Evolutionary conservation across 306 rosid species (phyloP).

Genomic region (Corylus americana): DNA sequence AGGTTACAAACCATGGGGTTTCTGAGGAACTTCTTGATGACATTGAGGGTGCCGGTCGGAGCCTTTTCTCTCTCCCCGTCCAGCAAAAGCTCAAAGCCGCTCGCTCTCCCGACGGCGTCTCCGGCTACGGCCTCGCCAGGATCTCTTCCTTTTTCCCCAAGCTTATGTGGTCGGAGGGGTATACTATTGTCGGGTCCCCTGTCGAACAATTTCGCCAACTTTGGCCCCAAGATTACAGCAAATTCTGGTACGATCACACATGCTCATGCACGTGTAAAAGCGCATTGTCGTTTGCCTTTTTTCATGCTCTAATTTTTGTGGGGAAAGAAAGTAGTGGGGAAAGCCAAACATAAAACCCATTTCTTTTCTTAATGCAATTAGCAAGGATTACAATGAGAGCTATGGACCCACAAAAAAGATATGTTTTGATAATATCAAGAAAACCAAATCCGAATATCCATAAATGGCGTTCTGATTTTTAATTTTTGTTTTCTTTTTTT

Average conservation of each 20-base stretch:
- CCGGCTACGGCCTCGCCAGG: constrained; percentile 83
- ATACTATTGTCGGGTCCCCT: constrained; percentile 79
- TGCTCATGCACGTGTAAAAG: constrained; percentile 28
- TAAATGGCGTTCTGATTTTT: neutral
- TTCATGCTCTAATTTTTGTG: neutral
- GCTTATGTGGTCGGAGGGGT: constrained; percentile 97
- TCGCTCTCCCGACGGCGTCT: constrained; percentile 64
- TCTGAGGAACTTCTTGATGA: constrained; percentile 44
- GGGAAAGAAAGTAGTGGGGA: constrained; percentile 15
- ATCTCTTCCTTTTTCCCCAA: constrained; percentile 89
- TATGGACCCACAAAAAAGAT: constrained; percentile 60
- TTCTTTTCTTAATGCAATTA: constrained; percentile 40
- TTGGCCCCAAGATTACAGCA: constrained; percentile 74
- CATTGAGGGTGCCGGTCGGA: constrained; percentile 38
- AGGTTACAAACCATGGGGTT: constrained; percentile 68
- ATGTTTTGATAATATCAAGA: constrained; percentile 32
- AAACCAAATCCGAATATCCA: constrained; percentile 28
- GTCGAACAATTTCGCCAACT: constrained; percentile 69
- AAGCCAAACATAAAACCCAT: constrained; percentile 23
- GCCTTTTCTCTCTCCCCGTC: constrained; percentile 65
- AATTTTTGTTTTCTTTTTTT: constrained; percentile 9
- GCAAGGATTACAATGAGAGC: constrained; percentile 45
- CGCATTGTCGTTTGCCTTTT: neutral
- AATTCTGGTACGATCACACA: constrained; percentile 52
- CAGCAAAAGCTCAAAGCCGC: constrained; percentile 69